Conservation (phyloP, 1,139 yeast genomes). For the Nematodospora anomalae region DNA sequence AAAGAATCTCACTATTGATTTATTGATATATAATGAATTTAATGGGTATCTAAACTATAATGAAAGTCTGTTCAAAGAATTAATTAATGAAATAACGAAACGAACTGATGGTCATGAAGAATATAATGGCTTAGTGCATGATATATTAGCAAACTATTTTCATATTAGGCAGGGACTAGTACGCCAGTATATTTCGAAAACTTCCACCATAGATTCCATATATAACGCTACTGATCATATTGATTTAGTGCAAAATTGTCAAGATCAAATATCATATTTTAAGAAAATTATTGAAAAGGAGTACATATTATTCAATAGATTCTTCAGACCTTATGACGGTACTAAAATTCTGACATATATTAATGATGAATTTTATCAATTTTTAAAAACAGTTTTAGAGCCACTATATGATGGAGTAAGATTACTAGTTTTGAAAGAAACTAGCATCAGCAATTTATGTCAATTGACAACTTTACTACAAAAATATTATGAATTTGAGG, state of each 20-base stretch:
- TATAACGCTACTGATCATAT: conserved; percentile 16
- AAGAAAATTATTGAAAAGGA: conserved; percentile 64
- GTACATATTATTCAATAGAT: conserved; percentile 50
- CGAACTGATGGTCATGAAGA: conserved; percentile 54
- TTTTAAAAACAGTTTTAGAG: conserved; percentile 65
- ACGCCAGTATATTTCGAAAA: conserved; percentile 34
- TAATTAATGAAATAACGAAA: conserved; percentile 50
- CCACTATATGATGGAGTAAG: conserved; percentile 75
- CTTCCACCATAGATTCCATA: conserved; percentile 15
- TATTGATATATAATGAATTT: conserved; percentile 56
- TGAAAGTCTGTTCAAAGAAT: conserved; percentile 26
- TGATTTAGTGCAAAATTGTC: conserved; percentile 55
- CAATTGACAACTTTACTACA: conserved; percentile 73
- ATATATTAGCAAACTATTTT: conserved; percentile 65
- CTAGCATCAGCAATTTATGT: conserved; percentile 65
- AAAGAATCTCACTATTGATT: conserved; percentile 22
- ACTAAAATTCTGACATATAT: conserved; percentile 21
- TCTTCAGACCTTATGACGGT: conserved; percentile 37
- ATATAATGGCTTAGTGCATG: conserved; percentile 65
- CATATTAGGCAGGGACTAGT: conserved; percentile 52
- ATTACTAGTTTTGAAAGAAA: conserved; percentile 65
- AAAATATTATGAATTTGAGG: conserved; percentile 60
- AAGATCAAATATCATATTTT: conserved; percentile 57
- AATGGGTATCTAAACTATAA: conserved; percentile 28
- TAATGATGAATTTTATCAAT: conserved; percentile 42